A percentile compares a stretch with the other conserved stretches of the same genome.
These are phyloP conservation scores for Chamaecrista fasciculata DNA, from an alignment of 306 rosid species.

Conservation along the genomic window DNA sequence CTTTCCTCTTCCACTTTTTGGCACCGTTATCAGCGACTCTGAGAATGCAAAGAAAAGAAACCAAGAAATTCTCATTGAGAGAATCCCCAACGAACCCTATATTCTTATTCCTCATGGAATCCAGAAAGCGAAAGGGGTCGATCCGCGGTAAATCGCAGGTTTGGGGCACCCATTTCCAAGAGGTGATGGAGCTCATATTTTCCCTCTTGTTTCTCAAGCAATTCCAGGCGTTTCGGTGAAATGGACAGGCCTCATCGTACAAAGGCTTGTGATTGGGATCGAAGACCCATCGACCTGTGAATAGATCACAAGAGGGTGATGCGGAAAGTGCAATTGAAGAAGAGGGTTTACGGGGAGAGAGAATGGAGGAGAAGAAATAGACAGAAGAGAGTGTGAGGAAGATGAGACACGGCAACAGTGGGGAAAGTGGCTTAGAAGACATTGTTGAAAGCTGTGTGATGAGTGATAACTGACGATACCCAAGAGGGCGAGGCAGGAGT, in stretches of 20 bases:
- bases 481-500: too few relatives aligned
- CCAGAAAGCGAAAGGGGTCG: conserved; percentile 61
- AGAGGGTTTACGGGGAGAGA: conserved; percentile 32
- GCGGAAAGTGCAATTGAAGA: conserved; percentile 17
- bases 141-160: conserved; percentile 56
- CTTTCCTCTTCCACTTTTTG: conserved; percentile 79
- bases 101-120: conserved; percentile 63
- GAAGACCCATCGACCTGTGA: conserved; percentile 53
- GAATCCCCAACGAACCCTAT: conserved; percentile 85
- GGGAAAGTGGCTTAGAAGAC: conserved; percentile 58
- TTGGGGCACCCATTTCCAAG: conserved; percentile 74
- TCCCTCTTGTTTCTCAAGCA: conserved; percentile 75
- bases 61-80: conserved; percentile 78
- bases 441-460: conserved; percentile 32
- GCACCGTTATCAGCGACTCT: conserved; percentile 70
- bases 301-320: conserved; percentile 50
- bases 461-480: too few relatives aligned
- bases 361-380: conserved; percentile 49
- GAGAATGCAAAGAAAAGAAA: conserved; percentile 65
- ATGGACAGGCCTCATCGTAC: conserved; percentile 74
- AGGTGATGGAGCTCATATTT: conserved; percentile 61
- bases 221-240: conserved; percentile 90
- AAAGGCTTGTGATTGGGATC: conserved; percentile 57
- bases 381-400: conserved; percentile 46
- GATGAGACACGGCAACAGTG: conserved; percentile 60